phyloP scores from a whole-genome alignment of 139 green algal species.

The Ostreobium quekettii region DNA sequence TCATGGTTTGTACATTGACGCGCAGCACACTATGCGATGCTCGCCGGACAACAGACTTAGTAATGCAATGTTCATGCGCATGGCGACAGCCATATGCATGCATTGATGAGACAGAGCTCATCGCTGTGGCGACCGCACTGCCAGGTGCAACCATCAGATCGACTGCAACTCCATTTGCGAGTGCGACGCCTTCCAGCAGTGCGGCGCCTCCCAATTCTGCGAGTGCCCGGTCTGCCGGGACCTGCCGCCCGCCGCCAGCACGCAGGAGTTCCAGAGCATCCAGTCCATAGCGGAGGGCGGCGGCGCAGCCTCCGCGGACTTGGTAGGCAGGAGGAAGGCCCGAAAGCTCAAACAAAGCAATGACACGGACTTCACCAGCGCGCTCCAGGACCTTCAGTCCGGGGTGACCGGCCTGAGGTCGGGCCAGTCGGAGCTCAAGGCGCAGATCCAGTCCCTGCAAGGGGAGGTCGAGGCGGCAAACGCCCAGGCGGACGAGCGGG shows the following conservation, averaged over 20 bases:
- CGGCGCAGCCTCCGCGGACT: conserved; percentile 7
- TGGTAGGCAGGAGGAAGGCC: not conserved
- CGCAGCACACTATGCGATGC: too few species aligned
- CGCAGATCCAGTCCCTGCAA: conserved; percentile 37
- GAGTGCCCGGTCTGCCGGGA: conserved; percentile 36
- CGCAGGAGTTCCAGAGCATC: conserved; percentile 35
- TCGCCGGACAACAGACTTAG: too few species aligned
- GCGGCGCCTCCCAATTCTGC: conserved; percentile 28
- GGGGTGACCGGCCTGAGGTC: conserved; percentile 32
- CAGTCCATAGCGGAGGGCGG: conserved; percentile 16
- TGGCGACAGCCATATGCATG: not conserved
- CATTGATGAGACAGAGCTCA: not conserved
- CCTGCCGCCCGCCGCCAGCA: not conserved
- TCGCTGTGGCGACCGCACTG: conserved; percentile 15
- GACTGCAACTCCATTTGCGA: conserved; percentile 47
- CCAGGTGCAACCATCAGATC: conserved; percentile 30
- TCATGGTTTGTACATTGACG: too few species aligned
- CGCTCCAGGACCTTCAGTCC: conserved; percentile 10
- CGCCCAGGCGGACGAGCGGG: conserved; percentile 34
- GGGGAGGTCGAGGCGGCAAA: conserved; percentile 50
- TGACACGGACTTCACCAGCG: not conserved
- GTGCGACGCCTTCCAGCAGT: conserved; percentile 34
- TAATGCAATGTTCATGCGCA: conserved; percentile 19
- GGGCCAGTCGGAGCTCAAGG: conserved; percentile 29
- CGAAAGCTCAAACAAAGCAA: not conserved